A percentile compares a stretch with the other conserved stretches of the same genome.
Conservation (phyloP, 768 basidiomycete species). For the Termitomyces bulborhizus region DNA sequence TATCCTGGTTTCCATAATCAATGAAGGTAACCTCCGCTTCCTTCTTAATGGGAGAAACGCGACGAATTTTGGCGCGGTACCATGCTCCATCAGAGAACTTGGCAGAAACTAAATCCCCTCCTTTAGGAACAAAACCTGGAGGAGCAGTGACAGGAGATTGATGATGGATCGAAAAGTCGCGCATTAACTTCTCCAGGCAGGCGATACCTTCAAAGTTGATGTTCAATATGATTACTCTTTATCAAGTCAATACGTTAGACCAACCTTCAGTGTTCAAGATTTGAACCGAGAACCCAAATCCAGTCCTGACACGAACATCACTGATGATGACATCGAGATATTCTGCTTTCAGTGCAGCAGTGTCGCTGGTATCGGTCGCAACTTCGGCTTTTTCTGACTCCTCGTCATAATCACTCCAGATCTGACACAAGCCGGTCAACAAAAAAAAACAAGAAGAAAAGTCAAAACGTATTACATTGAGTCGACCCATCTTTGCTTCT, state of each 20-base stretch:
- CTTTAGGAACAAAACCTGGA: slow-evolving; percentile 71
- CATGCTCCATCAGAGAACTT: slow-evolving; percentile 92
- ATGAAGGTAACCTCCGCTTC: slow-evolving; percentile 96
- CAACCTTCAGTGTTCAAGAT: slow-evolving; percentile 85
- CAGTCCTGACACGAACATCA: slow-evolving; percentile 68
- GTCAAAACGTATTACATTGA: slow-evolving; percentile 53
- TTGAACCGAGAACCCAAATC: slow-evolving; percentile 89
- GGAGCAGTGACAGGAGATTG: slow-evolving; percentile 52
- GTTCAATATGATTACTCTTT: neutral
- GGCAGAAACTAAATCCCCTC: slow-evolving; percentile 88
- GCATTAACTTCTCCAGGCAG: slow-evolving; percentile 89
- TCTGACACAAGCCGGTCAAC: slow-evolving; percentile 33
- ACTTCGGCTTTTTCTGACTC: slow-evolving; percentile 54
- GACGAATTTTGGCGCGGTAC: slow-evolving; percentile 92
- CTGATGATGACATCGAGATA: slow-evolving; percentile 93
- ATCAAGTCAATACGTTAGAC: slow-evolving; percentile 6
- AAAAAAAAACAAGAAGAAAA: neutral
- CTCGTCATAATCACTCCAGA: slow-evolving; percentile 84
- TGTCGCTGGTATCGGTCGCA: slow-evolving; percentile 35
- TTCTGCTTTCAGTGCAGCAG: slow-evolving; percentile 65
- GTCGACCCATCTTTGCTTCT: slow-evolving; percentile 74
- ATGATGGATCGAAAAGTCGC: slow-evolving; percentile 87
- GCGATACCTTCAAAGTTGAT: slow-evolving; percentile 61
- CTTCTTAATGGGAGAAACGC: slow-evolving; percentile 82
- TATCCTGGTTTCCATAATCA: slow-evolving; percentile 94